Percentiles rank a stretch among this genome's conserved stretches.
These are phyloP conservation scores for Solanum ahanhuiri DNA, from an alignment of 257 asterid species.

Conservation along the genomic window DNA sequence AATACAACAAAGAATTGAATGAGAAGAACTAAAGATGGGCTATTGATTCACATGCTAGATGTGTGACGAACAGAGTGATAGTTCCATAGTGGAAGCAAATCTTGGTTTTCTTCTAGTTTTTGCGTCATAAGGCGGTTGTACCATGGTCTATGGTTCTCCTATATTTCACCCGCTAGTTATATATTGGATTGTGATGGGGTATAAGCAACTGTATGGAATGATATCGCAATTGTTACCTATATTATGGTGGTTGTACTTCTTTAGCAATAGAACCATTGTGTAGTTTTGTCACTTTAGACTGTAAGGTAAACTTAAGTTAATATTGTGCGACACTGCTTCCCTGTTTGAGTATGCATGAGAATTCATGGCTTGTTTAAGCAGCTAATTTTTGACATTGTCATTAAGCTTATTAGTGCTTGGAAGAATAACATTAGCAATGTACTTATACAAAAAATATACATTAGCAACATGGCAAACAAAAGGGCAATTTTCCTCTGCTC, in stretches of 20 bases:
- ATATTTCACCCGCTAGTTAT: not conserved
- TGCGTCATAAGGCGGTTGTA: not conserved
- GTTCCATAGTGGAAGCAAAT: not conserved
- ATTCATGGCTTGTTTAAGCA: not conserved
- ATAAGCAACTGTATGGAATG: not conserved
- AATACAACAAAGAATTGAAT: not conserved
- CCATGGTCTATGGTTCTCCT: not conserved
- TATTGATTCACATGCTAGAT: not conserved
- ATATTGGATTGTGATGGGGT: not conserved
- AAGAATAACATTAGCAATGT: not conserved
- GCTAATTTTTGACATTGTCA: not conserved
- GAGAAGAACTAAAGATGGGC: not conserved
- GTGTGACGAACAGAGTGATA: not conserved
- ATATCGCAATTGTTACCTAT: not conserved
- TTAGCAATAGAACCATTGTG: not conserved
- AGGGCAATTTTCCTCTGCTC: not conserved
- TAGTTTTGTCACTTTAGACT: not conserved
- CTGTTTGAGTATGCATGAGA: not conserved
- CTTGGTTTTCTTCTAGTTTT: not conserved
- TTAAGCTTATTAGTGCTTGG: not conserved
- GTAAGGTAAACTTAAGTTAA: not conserved
- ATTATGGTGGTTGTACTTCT: not conserved
- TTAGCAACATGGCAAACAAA: not conserved
- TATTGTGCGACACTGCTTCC: not conserved
- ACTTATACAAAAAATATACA: not conserved